These are phyloP conservation scores for Melanogaster broomeanus DNA, from an alignment of 768 basidiomycete species.

Conservation along the genomic window DNA sequence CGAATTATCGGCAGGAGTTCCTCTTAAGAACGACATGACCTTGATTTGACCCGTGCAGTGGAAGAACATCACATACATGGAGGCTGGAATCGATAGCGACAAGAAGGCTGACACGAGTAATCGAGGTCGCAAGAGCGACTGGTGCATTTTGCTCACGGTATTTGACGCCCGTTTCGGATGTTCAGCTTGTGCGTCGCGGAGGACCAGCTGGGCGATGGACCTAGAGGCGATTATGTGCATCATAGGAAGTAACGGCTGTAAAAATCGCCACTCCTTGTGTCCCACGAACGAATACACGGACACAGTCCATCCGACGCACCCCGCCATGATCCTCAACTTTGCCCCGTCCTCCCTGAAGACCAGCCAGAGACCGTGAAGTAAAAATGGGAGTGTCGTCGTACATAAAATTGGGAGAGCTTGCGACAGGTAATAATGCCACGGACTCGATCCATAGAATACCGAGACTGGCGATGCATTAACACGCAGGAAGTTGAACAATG, in stretches of 20 bases:
- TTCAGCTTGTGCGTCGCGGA: background rate
- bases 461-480: constrained; percentile 87
- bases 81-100: constrained; percentile 56
- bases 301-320: constrained; percentile 60
- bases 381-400: constrained; percentile 72
- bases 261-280: constrained; percentile 98
- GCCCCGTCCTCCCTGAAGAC: constrained; percentile 19
- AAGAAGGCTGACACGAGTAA: constrained; percentile 43
- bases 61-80: constrained; percentile 69
- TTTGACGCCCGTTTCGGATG: background rate
- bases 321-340: constrained; percentile 46
- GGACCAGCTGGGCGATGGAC: constrained; percentile 57
- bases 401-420: constrained; percentile 87
- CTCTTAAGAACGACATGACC: constrained; percentile 69
- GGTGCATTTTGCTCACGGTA: background rate
- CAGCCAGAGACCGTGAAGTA: constrained; percentile 58
- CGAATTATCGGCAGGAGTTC: constrained; percentile 50
- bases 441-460: constrained; percentile 85
- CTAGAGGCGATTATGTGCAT: constrained; percentile 79
- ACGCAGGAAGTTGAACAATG: constrained; percentile 78
- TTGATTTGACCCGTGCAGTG: constrained; percentile 81
- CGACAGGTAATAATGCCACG: constrained; percentile 87
- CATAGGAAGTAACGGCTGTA: constrained; percentile 88
- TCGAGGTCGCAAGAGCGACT: constrained; percentile 32
- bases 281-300: constrained; percentile 74